phyloP scores from a whole-genome alignment of 2,329 filamentous ascomycete species.

The Pyricularia grisea region DNA sequence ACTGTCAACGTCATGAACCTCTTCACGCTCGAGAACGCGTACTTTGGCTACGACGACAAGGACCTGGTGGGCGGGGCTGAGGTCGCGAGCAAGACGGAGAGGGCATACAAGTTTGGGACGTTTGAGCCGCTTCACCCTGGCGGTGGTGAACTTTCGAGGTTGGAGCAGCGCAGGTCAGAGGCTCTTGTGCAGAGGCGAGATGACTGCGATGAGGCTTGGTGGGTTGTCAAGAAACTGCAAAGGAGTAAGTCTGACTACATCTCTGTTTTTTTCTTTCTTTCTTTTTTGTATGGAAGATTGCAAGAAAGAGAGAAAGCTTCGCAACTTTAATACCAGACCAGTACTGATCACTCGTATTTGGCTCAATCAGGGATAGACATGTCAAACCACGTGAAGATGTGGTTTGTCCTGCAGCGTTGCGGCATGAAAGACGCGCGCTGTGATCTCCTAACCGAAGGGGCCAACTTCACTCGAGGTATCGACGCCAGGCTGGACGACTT shows the following conservation, averaged over 20 bases:
- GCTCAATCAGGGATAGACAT: neutral
- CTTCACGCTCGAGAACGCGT: neutral
- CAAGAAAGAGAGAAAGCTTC: too few relatives aligned
- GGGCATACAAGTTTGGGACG: neutral
- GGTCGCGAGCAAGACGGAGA: neutral
- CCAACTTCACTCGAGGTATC: neutral
- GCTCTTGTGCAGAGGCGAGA: neutral
- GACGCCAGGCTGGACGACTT: conserved; percentile 16
- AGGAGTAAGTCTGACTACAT: neutral
- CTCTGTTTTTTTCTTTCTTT: too few relatives aligned
- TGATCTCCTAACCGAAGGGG: conserved; percentile 7
- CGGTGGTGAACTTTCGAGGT: neutral
- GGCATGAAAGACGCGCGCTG: conserved; percentile 9
- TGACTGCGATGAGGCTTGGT: neutral
- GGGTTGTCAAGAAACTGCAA: conserved; percentile 1
- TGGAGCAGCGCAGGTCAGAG: neutral
- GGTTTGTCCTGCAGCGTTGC: neutral
- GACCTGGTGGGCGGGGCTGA: neutral
- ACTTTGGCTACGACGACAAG: neutral
- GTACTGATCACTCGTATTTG: neutral
- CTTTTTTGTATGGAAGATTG: neutral
- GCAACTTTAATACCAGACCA: neutral
- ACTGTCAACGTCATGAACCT: neutral
- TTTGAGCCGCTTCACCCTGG: neutral
- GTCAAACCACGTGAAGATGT: neutral